Evolutionary conservation across 176 grass and related monocot species (phyloP).

Genomic region (Musa beccarii): DNA sequence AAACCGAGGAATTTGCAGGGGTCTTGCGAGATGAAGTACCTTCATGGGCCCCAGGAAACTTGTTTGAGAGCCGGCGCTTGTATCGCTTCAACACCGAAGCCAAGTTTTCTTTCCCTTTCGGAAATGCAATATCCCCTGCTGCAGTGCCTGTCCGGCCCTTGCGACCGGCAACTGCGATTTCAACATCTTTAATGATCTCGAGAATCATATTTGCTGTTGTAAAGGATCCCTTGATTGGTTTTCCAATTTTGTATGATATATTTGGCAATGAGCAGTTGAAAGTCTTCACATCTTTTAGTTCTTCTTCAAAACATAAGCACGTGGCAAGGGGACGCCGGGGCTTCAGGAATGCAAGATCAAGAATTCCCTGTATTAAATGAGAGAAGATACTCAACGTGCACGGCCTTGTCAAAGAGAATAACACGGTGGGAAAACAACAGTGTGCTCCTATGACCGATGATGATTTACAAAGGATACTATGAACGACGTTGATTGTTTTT

Average conservation of each 20-base stretch:
- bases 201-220: slow-evolving; percentile 55
- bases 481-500: too few relatives aligned
- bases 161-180: slow-evolving; percentile 55
- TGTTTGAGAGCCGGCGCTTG: slow-evolving; percentile 72
- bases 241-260: not conserved
- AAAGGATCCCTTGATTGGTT: slow-evolving; percentile 38
- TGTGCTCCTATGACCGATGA: too few relatives aligned
- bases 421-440: too few relatives aligned
- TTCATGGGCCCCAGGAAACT: slow-evolving; percentile 14
- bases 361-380: slow-evolving; percentile 47
- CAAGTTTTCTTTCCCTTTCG: slow-evolving; percentile 98
- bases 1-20: not conserved
- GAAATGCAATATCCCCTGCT: slow-evolving; percentile 89
- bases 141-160: slow-evolving; percentile 88
- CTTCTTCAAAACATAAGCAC: slow-evolving; percentile 50
- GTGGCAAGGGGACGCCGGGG: slow-evolving; percentile 32
- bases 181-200: slow-evolving; percentile 82
- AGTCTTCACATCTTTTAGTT: not conserved
- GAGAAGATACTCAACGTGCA: too few relatives aligned
- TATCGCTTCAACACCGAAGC: slow-evolving; percentile 95
- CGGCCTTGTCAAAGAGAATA: too few relatives aligned
- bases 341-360: slow-evolving; percentile 79
- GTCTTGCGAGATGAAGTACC: slow-evolving; percentile 5
- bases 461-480: too few relatives aligned
- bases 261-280: too few relatives aligned